phyloP scores from a whole-genome alignment of 179 eudicot species.

The Beta corolliflora region DNA sequence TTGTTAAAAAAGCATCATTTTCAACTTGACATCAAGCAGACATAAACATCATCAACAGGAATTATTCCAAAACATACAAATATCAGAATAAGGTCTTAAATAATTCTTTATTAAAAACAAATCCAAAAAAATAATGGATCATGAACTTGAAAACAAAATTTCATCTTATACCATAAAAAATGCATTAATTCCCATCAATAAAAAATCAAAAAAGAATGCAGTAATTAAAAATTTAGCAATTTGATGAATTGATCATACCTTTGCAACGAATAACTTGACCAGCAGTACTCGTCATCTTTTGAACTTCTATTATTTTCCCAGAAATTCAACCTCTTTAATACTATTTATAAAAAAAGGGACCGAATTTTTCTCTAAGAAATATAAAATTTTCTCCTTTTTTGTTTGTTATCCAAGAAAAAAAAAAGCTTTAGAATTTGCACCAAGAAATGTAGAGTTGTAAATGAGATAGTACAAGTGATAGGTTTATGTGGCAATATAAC shows the following conservation, averaged over 20 bases:
- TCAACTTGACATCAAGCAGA: background rate
- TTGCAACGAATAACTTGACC: conserved; percentile 78
- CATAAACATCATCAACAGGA: background rate
- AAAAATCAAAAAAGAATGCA: background rate
- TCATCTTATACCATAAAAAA: background rate
- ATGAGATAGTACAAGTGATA: background rate
- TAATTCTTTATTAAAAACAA: too few relatives aligned
- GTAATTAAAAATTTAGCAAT: background rate
- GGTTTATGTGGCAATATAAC: background rate
- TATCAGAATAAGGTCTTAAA: too few relatives aligned
- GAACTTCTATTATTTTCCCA: background rate
- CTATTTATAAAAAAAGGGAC: background rate
- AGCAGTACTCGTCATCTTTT: conserved; percentile 51
- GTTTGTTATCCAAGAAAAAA: background rate
- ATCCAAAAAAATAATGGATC: background rate
- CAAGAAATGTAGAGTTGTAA: background rate
- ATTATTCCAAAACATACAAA: background rate
- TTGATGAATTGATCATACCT: conserved; percentile 38
- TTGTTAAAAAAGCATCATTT: background rate
- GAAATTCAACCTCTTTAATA: background rate
- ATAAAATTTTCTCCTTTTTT: background rate
- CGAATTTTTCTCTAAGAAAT: conserved; percentile 13
- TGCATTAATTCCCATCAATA: background rate
- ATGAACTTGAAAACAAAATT: background rate
- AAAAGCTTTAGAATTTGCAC: background rate